Conservation (phyloP, 169 alveolate genomes). For the Plasmodium falciparum region DNA sequence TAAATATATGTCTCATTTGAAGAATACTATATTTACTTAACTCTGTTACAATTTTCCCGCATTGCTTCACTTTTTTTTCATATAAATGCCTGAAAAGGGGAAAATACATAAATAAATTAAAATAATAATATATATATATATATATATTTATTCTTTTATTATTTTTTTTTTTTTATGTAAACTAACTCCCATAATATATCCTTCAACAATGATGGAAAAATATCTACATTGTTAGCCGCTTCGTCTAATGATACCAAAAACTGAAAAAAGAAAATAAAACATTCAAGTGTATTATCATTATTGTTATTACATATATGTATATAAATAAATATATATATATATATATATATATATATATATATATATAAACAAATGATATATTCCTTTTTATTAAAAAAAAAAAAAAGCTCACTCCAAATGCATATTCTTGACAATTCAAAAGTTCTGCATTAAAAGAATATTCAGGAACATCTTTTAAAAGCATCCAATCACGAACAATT, state of each 20-base stretch:
- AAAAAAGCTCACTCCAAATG: constrained; percentile 51
- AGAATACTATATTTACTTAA: constrained; percentile 69
- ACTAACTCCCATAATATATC: constrained; percentile 74
- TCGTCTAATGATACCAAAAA: constrained; percentile 62
- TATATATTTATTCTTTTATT: constrained; percentile 4
- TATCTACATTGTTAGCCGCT: constrained; percentile 66
- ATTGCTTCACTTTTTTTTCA: constrained; percentile 61
- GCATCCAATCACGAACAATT: constrained; percentile 83
- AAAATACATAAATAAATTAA: neutral
- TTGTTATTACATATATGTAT: neutral
- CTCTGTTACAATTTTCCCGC: constrained; percentile 55
- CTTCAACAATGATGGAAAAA: constrained; percentile 50
- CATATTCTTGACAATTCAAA: constrained; percentile 72
- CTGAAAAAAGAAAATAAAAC: constrained; percentile 11
- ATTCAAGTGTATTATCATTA: neutral
- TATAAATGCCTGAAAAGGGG: constrained; percentile 36
- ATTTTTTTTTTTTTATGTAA: neutral
- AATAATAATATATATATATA: neutral
- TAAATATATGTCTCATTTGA: constrained; percentile 73
- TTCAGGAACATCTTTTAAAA: constrained; percentile 74
- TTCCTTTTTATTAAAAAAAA: neutral
- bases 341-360: neutral
- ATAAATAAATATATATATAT: neutral
- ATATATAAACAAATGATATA: neutral
- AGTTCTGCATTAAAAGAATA: constrained; percentile 65